Base-by-base conservation (phyloP, 352 stramenopile genomes). In the Globisporangium abappressorium region DNA sequence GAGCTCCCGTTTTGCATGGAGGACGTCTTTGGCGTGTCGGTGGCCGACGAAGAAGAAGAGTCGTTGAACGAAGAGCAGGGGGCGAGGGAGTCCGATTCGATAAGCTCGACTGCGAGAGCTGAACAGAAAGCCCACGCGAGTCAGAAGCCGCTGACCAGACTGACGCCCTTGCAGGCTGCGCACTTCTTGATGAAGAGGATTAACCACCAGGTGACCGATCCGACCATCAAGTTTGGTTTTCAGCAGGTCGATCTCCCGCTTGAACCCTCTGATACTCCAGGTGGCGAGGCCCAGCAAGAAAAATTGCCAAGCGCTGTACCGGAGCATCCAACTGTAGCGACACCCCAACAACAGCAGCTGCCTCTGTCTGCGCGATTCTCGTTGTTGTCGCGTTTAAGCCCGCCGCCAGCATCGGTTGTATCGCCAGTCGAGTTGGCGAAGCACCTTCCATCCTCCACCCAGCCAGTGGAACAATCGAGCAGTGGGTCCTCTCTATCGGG, bases 1-100 rank as follows among this genome's bases (percentile, higher is more conserved):
- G 76, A 80, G 56, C 64, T 66, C 1, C 71, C 57, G 36, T 54
- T 63, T 36, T 54, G 36, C 12, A 54, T 53, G 36, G 36, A 54
- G 15, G 36, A 63, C 3, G 57, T 53, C 18, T 62, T 36, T 36
- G 34, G n/a, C 4, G 24, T 62, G 5, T 36, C 34, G 7, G 15
- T 53, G 8, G 34, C 36, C 14, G 38, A 62, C 6, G 53, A 57
- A 20, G 49, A 57, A 3, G n/a, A 34, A 3, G 14, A 47, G 15
- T 47, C 36, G 9, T 4, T 26, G 3, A 56, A n/a, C 11, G 53
- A 12, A 22, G 26, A 58, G 6, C 7, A 34, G 24, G 3, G 3
- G 3, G 51, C 22, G 0, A 33, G 5, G 3, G 24, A 34, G 26
- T 14, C 53, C 0, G 26, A 58, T 22, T 58, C 26, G 26, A 14